Evolutionary conservation across 345 rosid genomes (phyloP).

Genomic region (Moringa oleifera): DNA sequence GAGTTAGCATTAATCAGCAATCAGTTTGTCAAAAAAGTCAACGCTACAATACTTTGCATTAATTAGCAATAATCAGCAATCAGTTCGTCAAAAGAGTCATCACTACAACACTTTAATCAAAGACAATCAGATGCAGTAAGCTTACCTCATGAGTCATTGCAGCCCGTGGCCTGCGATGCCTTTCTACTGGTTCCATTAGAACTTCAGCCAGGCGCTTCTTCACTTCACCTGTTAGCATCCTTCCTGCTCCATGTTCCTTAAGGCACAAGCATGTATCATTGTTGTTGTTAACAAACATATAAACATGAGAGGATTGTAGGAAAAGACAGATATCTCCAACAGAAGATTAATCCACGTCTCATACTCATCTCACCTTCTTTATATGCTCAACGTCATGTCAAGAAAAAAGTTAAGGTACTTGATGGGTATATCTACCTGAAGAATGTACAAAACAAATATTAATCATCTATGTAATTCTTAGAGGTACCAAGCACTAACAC

Average conservation of each 20-base stretch:
- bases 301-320: neutral
- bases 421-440: slow-evolving; percentile 80
- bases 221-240: slow-evolving; percentile 83
- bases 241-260: slow-evolving; percentile 88
- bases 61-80: neutral
- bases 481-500: neutral
- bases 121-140: too few species aligned
- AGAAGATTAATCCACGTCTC: neutral
- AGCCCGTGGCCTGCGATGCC: slow-evolving; percentile 73
- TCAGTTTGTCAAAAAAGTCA: too few species aligned
- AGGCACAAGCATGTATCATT: neutral
- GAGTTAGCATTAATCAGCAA: too few species aligned
- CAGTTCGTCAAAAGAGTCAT: too few species aligned
- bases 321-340: too few species aligned
- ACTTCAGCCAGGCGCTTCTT: slow-evolving; percentile 64
- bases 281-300: neutral
- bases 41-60: too few species aligned
- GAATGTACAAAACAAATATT: slow-evolving; percentile 5
- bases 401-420: slow-evolving; percentile 78
- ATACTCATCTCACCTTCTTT: slow-evolving; percentile 47
- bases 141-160: slow-evolving; percentile 79
- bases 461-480: neutral
- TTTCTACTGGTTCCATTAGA: slow-evolving; percentile 73
- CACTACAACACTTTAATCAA: too few species aligned
- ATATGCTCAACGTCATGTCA: slow-evolving; percentile 83